Evolutionary conservation across 163 green algal species (phyloP).

Genomic region (Scenedesmus sp.): DNA sequence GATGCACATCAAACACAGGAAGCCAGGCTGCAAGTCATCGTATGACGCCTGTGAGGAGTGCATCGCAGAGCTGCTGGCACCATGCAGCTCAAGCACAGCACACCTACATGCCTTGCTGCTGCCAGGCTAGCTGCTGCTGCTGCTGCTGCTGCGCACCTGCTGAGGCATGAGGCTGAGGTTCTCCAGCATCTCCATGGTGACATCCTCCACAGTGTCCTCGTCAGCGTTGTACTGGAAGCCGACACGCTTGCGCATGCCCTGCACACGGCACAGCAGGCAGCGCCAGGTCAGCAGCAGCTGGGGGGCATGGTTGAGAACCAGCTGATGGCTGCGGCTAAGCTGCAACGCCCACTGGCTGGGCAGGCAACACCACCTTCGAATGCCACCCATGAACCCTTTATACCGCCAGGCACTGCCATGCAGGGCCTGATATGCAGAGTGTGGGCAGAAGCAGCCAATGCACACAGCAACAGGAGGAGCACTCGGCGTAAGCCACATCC

Average conservation of each 20-base stretch:
- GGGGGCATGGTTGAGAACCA: too few relatives aligned
- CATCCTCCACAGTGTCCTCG: conserved; percentile 48
- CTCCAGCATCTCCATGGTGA: conserved; percentile 52
- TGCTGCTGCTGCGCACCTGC: conserved; percentile 18
- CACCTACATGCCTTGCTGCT: background rate
- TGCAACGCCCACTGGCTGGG: too few relatives aligned
- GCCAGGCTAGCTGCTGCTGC: background rate
- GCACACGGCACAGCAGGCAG: conserved; percentile 13
- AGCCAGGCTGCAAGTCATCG: background rate
- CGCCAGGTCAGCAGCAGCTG: background rate
- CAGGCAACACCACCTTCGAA: too few relatives aligned
- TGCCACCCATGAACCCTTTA: too few relatives aligned
- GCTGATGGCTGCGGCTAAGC: too few relatives aligned
- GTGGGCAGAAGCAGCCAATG: background rate
- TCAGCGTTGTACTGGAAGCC: conserved; percentile 49
- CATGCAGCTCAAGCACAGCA: background rate
- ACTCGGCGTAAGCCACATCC: too few relatives aligned
- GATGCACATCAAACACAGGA: background rate
- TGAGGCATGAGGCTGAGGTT: conserved; percentile 45
- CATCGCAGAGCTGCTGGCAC: background rate
- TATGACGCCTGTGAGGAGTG: background rate
- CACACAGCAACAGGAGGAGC: background rate
- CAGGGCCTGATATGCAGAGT: too few relatives aligned
- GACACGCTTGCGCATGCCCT: conserved; percentile 53
- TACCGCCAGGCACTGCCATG: too few relatives aligned